Percentiles rank a stretch among this genome's conserved stretches.
Evolutionary conservation across 345 rosid species (phyloP).

Genomic region (Syzygium aqueum): DNA sequence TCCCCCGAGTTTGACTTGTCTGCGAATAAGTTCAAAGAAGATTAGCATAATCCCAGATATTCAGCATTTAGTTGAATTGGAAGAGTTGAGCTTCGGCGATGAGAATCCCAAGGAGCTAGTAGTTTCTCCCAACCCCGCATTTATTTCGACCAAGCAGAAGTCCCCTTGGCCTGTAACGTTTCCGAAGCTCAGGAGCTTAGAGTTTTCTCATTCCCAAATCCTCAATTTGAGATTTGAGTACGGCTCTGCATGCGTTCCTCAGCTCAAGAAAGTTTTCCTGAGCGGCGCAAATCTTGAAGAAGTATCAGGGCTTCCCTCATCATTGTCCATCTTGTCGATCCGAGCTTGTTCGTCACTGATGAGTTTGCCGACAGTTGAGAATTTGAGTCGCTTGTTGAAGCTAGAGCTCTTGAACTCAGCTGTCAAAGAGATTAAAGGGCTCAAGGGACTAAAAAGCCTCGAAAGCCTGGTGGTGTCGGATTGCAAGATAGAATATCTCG

Average conservation of each 20-base stretch:
- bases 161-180: fast-evolving
- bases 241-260: background rate
- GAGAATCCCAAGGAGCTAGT: background rate
- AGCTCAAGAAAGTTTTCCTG: background rate
- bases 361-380: background rate
- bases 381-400: no score
- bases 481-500: no score
- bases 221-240: background rate
- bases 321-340: background rate
- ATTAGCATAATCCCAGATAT: background rate
- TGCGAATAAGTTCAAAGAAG: background rate
- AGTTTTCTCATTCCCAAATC: no score
- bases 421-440: no score
- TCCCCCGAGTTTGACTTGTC: background rate
- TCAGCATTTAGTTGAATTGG: background rate
- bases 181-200: no score
- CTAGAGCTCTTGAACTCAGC: no score
- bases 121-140: background rate
- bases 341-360: background rate
- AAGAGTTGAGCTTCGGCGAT: background rate
- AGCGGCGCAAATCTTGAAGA: background rate
- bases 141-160: no score
- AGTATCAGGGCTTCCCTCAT: background rate
- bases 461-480: no score
- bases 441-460: no score